Percentiles rank a stretch among this genome's conserved stretches.
These are phyloP conservation scores for Vaccinium myrtillus DNA, from an alignment of 148 eudicot species.

Conservation along the genomic window DNA sequence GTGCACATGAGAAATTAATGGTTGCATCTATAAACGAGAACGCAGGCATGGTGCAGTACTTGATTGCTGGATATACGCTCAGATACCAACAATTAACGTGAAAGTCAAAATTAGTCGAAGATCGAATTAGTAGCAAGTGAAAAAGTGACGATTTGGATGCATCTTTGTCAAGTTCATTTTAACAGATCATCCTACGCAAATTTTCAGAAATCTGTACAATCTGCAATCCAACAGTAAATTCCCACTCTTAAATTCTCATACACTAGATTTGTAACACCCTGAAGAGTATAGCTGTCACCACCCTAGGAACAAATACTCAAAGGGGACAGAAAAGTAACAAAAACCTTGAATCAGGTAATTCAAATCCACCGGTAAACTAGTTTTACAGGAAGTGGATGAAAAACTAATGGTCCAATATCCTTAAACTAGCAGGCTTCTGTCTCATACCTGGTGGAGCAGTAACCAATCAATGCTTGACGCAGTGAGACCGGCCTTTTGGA, in stretches of 20 bases:
- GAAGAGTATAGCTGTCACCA: not conserved
- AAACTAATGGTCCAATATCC: not conserved
- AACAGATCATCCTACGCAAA: not conserved
- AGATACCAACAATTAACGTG: not conserved
- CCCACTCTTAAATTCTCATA: not conserved
- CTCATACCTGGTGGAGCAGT: constrained; percentile 86
- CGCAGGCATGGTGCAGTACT: not conserved
- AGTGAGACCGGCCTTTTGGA: constrained; percentile 69
- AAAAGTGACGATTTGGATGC: not conserved
- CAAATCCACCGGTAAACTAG: not conserved
- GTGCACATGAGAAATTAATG: not conserved
- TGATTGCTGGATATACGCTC: not conserved
- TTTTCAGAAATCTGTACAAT: not conserved
- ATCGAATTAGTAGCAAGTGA: not conserved
- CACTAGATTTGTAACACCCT: not conserved
- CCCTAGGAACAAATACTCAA: not conserved
- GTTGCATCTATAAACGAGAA: not conserved
- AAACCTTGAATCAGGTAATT: not conserved
- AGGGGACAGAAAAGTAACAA: not conserved
- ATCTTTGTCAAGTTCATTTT: not conserved
- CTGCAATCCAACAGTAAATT: constrained; percentile 2
- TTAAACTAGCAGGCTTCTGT: not conserved
- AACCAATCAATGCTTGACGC: constrained; percentile 81
- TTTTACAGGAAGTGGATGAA: not conserved
- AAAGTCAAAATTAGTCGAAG: not conserved